Evolutionary conservation across 768 basidiomycete species (phyloP), one percentile per base, ranked within the genome.

Genomic region (Boletus edulis): DNA sequence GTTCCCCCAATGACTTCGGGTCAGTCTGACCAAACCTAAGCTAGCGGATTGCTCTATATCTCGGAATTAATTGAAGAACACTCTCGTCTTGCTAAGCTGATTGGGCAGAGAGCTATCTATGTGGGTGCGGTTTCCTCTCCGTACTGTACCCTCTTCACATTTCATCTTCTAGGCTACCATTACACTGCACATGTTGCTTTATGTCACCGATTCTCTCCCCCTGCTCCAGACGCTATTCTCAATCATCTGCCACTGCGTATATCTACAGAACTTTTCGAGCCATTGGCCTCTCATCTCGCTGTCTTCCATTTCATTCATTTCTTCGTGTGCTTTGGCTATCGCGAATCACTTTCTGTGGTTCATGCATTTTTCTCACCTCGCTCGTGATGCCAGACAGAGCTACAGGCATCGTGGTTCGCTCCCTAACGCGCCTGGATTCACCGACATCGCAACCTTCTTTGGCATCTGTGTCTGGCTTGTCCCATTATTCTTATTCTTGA

Each of bases 11-110:
- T 44, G 34, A 3, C 20, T 39, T 22, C 46, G n/a, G 29, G 42
- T 52, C 20, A 14, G 39, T 41, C 60, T 58, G 40, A 65, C 46
- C 54, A 3, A 31, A 45, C 22, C 56, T 13, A 68, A 96, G 96
- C 96, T 46, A 95, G 91, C 72, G 96, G 95, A 8, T 76, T 98
- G 43, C 75, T 98, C 51, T 98, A 96, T 78, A 75, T 96, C 32
- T 94, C 95, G 2, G 96, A 98, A 69, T 71, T 98, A 32, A 98
- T 98, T 58, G 96, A 98, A 71, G 96, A 98, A 68, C 88, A 96
- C 68, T 86, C 93, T 13, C 82, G 82, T 44, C 66, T 81, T 52
- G 90, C 97, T 13, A 99, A 98, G 74, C 61, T 73, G 1, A 67
- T 93, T 22, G 97, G 97, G 1, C 86, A 92, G 70, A 76, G 90